A percentile compares a stretch with the other conserved stretches of the same genome.
phyloP scores from a whole-genome alignment of 768 basidiomycete genomes.

The Mycena albidolilacea region DNA sequence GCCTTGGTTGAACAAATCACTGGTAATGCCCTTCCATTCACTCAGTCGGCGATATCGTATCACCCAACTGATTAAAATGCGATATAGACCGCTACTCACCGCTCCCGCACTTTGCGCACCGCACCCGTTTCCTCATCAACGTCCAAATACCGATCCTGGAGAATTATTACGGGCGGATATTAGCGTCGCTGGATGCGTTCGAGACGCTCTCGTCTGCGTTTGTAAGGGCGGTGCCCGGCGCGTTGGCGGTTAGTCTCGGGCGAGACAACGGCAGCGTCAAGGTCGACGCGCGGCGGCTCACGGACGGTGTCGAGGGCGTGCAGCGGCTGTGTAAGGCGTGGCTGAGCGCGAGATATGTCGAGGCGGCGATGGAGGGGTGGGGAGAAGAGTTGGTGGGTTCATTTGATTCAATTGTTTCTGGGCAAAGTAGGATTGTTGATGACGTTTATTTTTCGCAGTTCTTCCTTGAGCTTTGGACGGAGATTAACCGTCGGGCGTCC shows the following conservation, averaged over 20 bases:
- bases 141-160: conserved; percentile 91
- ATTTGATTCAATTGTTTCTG: conserved; percentile 53
- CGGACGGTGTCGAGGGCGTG: conserved; percentile 87
- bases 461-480: conserved; percentile 92
- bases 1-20: conserved; percentile 94
- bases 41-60: conserved; percentile 2
- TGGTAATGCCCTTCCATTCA: conserved; percentile 60
- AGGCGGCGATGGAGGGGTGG: conserved; percentile 82
- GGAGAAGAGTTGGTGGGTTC: conserved; percentile 87
- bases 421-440: conserved; percentile 9
- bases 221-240: conserved; percentile 93
- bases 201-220: conserved; percentile 92
- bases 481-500: conserved; percentile 74
- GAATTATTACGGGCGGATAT: conserved; percentile 82
- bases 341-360: conserved; percentile 84
- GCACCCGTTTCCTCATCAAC: conserved; percentile 85
- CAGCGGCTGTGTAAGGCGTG: conserved; percentile 89
- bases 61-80: not conserved
- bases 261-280: conserved; percentile 58
- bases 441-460: conserved; percentile 65
- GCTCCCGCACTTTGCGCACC: conserved; percentile 82
- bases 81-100: conserved; percentile 91
- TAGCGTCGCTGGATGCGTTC: conserved; percentile 92
- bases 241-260: conserved; percentile 74
- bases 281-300: conserved; percentile 75